Percentiles rank a stretch among this genome's conserved stretches.
Conservation (phyloP, 192 early-diverging fungal species). For the Kickxella alabastrina region DNA sequence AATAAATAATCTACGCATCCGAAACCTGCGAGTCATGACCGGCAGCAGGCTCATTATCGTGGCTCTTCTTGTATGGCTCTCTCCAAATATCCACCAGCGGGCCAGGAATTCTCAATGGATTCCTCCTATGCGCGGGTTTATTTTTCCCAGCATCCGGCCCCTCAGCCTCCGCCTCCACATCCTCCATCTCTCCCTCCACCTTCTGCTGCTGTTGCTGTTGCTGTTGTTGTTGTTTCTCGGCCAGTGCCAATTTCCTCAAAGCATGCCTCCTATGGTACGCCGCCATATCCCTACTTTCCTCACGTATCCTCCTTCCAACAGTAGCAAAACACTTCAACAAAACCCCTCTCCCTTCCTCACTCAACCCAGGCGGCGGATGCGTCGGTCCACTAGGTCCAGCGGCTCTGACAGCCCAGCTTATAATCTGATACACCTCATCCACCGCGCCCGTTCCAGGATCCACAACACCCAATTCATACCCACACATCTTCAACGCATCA, state of each 20-base stretch:
- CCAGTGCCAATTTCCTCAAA: conserved; percentile 36
- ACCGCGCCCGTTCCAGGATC: conserved; percentile 10
- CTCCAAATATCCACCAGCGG: conserved; percentile 47
- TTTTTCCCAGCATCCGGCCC: conserved; percentile 2
- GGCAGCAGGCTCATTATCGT: conserved; percentile 5
- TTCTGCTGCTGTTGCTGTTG: neutral
- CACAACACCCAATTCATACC: conserved; percentile 28
- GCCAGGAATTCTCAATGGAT: conserved; percentile 36
- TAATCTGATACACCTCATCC: conserved; percentile 26
- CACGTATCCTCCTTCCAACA: conserved; percentile 27
- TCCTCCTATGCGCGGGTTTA: conserved; percentile 14
- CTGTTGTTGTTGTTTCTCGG: too few species aligned
- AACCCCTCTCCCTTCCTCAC: conserved; percentile 18
- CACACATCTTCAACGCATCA: conserved; percentile 48
- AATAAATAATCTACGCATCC: conserved; percentile 3
- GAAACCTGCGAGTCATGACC: conserved; percentile 23
- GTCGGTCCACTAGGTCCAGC: conserved; percentile 10
- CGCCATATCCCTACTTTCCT: conserved; percentile 46
- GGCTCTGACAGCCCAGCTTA: conserved; percentile 39
- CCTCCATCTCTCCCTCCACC: neutral
- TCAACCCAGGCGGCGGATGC: conserved; percentile 22
- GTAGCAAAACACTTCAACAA: conserved; percentile 33
- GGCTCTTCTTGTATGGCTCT: conserved; percentile 33
- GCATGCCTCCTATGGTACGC: conserved; percentile 39
- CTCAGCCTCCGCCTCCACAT: too few species aligned